Percentiles rank a stretch among this genome's conserved stretches.
These are phyloP conservation scores for Aeschynomene evenia DNA, from an alignment of 306 rosid species.

Conservation along the genomic window DNA sequence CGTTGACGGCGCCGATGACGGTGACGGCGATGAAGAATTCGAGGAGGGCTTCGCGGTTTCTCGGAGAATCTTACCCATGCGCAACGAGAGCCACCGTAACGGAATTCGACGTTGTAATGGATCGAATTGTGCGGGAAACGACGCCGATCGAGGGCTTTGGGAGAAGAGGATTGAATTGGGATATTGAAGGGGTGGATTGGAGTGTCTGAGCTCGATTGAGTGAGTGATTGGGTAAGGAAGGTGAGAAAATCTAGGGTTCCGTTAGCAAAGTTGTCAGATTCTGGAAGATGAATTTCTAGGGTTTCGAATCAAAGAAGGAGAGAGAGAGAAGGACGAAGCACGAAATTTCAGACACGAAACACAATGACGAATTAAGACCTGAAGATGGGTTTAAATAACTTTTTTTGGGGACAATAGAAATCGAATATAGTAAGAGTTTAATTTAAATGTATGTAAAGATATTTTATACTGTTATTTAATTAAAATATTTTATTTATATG, in stretches of 20 bases:
- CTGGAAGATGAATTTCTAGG: slow-evolving; percentile 33
- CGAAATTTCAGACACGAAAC: not conserved
- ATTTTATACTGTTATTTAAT: no score
- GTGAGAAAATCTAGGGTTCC: slow-evolving; percentile 52
- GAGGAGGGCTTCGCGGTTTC: slow-evolving; percentile 61
- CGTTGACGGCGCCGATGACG: slow-evolving; percentile 47
- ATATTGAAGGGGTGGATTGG: slow-evolving; percentile 3
- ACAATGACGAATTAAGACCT: not conserved
- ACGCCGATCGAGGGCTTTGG: slow-evolving; percentile 23
- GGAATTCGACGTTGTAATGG: slow-evolving; percentile 12
- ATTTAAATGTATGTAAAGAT: no score
- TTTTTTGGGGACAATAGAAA: not conserved
- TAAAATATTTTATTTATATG: no score
- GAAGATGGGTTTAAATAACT: not conserved
- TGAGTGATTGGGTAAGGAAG: slow-evolving; percentile 24
- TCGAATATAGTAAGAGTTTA: no score
- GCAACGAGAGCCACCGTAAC: slow-evolving; percentile 34
- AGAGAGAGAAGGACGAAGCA: not conserved
- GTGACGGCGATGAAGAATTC: slow-evolving; percentile 32
- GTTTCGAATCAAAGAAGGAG: slow-evolving; percentile 12
- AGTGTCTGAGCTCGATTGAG: not conserved
- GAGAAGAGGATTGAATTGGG: not conserved
- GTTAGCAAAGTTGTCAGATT: slow-evolving; percentile 22
- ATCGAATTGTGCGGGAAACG: not conserved
- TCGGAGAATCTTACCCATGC: slow-evolving; percentile 67